Evolutionary conservation across 75 land plant genomes (phyloP).

Genomic region (Picea glauca): DNA sequence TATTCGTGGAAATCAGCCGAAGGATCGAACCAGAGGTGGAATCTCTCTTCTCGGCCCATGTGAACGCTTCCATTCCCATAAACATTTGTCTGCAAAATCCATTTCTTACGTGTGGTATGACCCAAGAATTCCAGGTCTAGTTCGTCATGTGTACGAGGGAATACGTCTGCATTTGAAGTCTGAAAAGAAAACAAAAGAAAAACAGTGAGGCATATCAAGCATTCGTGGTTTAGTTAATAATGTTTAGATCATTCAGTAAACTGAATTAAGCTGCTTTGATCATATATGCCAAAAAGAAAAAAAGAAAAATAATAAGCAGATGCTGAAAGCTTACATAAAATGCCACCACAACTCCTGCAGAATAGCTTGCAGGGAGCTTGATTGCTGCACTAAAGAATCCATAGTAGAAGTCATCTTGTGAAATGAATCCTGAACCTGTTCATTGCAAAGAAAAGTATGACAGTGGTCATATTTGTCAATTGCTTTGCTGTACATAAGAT

Average conservation of each 20-base stretch:
- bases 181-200: constrained; percentile 3
- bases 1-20: constrained; percentile 49
- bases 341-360: constrained; percentile 74
- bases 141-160: constrained; percentile 51
- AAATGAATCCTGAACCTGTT: constrained; percentile 67
- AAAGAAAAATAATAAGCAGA: not conserved
- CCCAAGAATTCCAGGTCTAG: constrained; percentile 72
- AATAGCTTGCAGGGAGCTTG: constrained; percentile 54
- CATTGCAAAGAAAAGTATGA: not conserved
- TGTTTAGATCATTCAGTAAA: not conserved
- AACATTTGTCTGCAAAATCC: constrained; percentile 64
- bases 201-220: not conserved
- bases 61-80: constrained; percentile 43
- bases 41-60: constrained; percentile 46
- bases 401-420: constrained; percentile 45
- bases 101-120: constrained; percentile 40
- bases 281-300: not conserved
- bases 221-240: not conserved
- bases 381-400: constrained; percentile 77
- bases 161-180: constrained; percentile 22
- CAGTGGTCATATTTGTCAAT: not conserved
- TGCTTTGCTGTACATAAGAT: not conserved
- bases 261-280: not conserved
- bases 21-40: constrained; percentile 73
- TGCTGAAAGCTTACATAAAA: constrained; percentile 59